These are phyloP conservation scores for Solanum hybrid DNA, from an alignment of 305 asterid genomes.

Conservation along the genomic window DNA sequence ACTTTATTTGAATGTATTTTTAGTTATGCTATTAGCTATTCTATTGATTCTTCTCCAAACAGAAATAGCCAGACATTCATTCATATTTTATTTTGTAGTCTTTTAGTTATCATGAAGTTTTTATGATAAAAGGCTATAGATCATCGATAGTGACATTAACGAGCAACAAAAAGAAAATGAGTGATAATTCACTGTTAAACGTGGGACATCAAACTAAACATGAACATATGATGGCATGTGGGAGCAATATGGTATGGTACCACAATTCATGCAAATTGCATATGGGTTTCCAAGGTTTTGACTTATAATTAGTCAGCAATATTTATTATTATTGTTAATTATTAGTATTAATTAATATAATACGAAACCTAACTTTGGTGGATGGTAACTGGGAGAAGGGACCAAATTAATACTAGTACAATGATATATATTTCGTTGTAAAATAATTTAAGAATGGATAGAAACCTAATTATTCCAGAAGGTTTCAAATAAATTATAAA, in stretches of 20 bases:
- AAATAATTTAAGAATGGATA: not conserved
- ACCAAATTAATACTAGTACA: not conserved
- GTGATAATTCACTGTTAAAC: not conserved
- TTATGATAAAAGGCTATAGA: not conserved
- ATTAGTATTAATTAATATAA: not conserved
- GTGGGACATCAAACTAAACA: not conserved
- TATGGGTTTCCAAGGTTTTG: constrained; percentile 3
- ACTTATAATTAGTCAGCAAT: not conserved
- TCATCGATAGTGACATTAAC: not conserved
- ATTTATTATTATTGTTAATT: not conserved
- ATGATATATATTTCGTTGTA: not conserved
- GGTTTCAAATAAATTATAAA: not conserved
- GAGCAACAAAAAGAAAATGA: not conserved
- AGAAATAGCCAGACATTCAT: not conserved
- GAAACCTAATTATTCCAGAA: constrained; percentile 5
- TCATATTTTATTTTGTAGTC: not conserved
- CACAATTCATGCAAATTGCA: not conserved
- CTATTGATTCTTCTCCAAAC: not conserved
- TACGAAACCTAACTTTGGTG: not conserved
- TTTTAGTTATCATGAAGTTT: not conserved
- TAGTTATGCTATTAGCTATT: not conserved
- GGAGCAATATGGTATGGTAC: not conserved
- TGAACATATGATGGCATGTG: constrained; percentile 7
- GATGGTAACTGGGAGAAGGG: not conserved
- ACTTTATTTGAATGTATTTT: not conserved